phyloP scores from a whole-genome alignment of 140 eudicot species.

The Cichorium intybus region DNA sequence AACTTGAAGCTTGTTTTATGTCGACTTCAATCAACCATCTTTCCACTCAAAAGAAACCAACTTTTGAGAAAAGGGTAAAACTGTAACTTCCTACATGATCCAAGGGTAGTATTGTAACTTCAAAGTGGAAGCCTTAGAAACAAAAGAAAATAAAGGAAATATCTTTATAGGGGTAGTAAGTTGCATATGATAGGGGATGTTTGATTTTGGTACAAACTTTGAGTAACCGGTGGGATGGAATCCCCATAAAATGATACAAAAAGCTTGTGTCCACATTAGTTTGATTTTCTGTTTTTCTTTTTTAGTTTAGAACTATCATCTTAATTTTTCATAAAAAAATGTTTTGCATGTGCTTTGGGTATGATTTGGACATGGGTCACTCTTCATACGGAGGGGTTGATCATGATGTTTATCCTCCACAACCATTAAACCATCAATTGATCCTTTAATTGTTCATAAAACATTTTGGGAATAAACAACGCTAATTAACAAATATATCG shows the following conservation, averaged over 20 bases:
- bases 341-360: no score
- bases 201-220: constrained; percentile 34
- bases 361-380: no score
- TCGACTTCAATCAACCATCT: not conserved
- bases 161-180: not conserved
- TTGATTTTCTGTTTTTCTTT: not conserved
- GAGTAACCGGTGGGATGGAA: constrained; percentile 37
- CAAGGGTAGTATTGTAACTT: not conserved
- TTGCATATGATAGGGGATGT: constrained; percentile 3
- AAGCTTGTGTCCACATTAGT: not conserved
- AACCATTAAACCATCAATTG: no score
- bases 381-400: no score
- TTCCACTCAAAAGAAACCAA: not conserved
- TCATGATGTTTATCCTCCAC: no score
- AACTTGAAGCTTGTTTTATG: not conserved
- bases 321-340: not conserved
- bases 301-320: not conserved
- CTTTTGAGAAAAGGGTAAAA: not conserved
- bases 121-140: not conserved
- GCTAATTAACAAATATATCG: not conserved
- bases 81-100: not conserved
- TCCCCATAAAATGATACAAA: constrained; percentile 31
- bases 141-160: not conserved
- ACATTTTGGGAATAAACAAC: not conserved
- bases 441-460: no score